phyloP scores from a whole-genome alignment of 345 rosid species.

The Excoecaria agallocha region DNA sequence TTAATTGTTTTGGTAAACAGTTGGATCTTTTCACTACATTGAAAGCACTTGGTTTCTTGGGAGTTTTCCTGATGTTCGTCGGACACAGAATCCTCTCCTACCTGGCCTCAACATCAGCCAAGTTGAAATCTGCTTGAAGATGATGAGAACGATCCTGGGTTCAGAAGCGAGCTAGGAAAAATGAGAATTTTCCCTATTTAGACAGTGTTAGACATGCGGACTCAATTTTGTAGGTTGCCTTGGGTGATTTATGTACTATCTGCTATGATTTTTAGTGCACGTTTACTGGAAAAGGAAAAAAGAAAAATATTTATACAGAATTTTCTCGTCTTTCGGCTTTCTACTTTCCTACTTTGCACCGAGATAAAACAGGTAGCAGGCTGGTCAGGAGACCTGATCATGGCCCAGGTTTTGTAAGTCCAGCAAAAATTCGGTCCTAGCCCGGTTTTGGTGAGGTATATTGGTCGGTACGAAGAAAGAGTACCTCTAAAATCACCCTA shows the following conservation, averaged over 20 bases:
- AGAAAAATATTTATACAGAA: not conserved
- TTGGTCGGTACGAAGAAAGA: too few relatives aligned
- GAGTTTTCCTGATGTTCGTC: slow-evolving; percentile 70
- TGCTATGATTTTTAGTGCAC: not conserved
- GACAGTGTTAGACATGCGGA: not conserved
- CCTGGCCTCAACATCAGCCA: slow-evolving; percentile 72
- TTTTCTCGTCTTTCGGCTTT: too few relatives aligned
- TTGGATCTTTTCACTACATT: slow-evolving; percentile 90
- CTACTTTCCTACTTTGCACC: too few relatives aligned
- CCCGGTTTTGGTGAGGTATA: too few relatives aligned
- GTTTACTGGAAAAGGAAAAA: not conserved
- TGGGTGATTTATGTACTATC: not conserved
- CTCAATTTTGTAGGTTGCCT: slow-evolving; percentile 21
- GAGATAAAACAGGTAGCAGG: too few relatives aligned
- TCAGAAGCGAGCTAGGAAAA: not conserved
- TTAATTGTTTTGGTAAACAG: slow-evolving; percentile 35
- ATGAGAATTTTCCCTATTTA: not conserved
- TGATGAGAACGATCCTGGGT: not conserved
- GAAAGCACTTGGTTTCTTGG: slow-evolving; percentile 71
- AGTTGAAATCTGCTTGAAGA: slow-evolving; percentile 62
- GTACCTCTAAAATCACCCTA: too few relatives aligned
- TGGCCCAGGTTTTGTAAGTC: too few relatives aligned
- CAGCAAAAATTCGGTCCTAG: too few relatives aligned
- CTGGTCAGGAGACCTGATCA: too few relatives aligned
- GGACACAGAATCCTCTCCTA: slow-evolving; percentile 87